Percentiles rank a stretch among this genome's conserved stretches.
Conservation (phyloP, 306 rosid genomes). For the Ziziphus jujuba region DNA sequence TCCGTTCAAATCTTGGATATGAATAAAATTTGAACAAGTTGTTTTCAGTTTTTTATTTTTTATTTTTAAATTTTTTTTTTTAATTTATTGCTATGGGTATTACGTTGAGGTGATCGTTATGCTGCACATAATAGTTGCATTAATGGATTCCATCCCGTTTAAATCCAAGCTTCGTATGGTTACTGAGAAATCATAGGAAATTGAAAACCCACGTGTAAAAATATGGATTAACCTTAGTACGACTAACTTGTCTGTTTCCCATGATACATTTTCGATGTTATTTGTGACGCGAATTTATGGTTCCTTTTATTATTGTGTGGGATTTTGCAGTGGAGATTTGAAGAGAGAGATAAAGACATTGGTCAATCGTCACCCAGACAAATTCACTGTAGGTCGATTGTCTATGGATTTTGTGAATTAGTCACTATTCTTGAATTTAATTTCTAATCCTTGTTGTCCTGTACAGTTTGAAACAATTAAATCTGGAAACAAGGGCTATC, state of each 20-base stretch:
- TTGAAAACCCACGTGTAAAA: constrained; percentile 7
- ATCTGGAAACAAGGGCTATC: constrained; percentile 74
- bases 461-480: constrained; percentile 64
- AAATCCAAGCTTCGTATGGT: not conserved
- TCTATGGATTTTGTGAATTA: constrained; percentile 9
- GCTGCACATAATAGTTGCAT: no score
- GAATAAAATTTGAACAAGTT: not conserved
- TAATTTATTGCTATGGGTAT: not conserved
- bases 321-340: constrained; percentile 67
- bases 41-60: not conserved
- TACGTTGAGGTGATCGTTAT: not conserved
- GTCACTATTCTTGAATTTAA: constrained; percentile 24
- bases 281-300: not conserved
- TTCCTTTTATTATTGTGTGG: constrained; percentile 28
- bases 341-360: constrained; percentile 69
- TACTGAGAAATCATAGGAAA: constrained; percentile 1
- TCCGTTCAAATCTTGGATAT: not conserved
- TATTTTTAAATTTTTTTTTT: not conserved
- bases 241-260: constrained; percentile 1
- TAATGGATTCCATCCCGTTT: not conserved
- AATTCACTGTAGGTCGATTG: constrained; percentile 58
- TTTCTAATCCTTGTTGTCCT: constrained; percentile 22
- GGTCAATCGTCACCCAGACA: constrained; percentile 84
- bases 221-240: not conserved
- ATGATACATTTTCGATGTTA: not conserved